phyloP scores from a whole-genome alignment of 1,139 yeast species.

The Zygosaccharomyces pseudobailii region DNA sequence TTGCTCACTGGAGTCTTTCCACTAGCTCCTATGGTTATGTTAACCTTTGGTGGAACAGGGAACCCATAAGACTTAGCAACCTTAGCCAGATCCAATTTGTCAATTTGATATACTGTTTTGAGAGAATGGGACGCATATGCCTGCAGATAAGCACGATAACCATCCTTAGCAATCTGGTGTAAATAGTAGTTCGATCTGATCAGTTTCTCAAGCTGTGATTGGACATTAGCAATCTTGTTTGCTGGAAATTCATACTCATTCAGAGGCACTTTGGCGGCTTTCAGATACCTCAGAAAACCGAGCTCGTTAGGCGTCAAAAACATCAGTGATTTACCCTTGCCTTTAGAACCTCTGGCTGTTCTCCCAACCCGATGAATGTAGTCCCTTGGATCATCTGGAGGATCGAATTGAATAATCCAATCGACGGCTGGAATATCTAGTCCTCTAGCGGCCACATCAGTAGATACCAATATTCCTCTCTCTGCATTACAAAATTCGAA shows the following conservation, averaged over 20 bases:
- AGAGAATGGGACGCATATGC: slow-evolving; percentile 96
- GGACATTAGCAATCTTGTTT: slow-evolving; percentile 91
- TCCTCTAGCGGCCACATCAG: slow-evolving; percentile 98
- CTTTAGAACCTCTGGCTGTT: slow-evolving; percentile 92
- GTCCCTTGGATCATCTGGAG: slow-evolving; percentile 99
- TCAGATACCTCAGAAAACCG: slow-evolving; percentile 88
- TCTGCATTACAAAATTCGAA: slow-evolving; percentile 97
- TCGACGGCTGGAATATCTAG: slow-evolving; percentile 95
- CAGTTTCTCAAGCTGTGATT: slow-evolving; percentile 84
- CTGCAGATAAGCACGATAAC: slow-evolving; percentile 91
- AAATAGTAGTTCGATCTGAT: slow-evolving; percentile 90
- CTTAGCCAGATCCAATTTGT: slow-evolving; percentile 86
- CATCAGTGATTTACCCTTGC: slow-evolving; percentile 92
- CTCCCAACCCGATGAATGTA: slow-evolving; percentile 97
- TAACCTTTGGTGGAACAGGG: slow-evolving; percentile 93
- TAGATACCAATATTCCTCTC: slow-evolving; percentile 86
- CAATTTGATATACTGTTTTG: slow-evolving; percentile 93
- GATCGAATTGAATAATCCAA: slow-evolving; percentile 96
- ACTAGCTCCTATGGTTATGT: slow-evolving; percentile 91
- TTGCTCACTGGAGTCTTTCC: slow-evolving; percentile 48
- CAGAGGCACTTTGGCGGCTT: slow-evolving; percentile 94
- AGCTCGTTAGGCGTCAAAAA: slow-evolving; percentile 89
- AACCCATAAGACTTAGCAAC: slow-evolving; percentile 96
- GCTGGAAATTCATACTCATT: slow-evolving; percentile 96
- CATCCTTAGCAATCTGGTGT: slow-evolving; percentile 95